Evolutionary conservation across 768 basidiomycete genomes (phyloP).

Genomic region (Mycena albidolilacea): DNA sequence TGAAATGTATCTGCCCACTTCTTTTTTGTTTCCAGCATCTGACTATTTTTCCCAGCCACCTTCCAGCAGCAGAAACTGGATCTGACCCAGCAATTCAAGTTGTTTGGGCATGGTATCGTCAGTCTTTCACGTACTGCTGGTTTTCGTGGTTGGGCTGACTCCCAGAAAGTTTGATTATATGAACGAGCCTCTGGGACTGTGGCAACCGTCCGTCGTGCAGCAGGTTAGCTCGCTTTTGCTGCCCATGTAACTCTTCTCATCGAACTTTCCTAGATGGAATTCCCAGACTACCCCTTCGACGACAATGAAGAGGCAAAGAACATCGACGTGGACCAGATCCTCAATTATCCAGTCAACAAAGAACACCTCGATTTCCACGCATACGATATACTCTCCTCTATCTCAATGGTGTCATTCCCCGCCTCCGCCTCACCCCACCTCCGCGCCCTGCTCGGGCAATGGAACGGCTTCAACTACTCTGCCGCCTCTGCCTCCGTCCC

Average conservation of each 20-base stretch:
- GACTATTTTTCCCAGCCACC: slow-evolving; percentile 33
- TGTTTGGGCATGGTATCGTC: slow-evolving; percentile 46
- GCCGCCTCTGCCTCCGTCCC: not conserved
- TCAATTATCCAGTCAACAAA: slow-evolving; percentile 41
- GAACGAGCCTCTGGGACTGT: slow-evolving; percentile 29
- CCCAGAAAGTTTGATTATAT: slow-evolving; percentile 24
- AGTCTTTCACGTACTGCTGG: slow-evolving; percentile 1
- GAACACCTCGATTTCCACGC: slow-evolving; percentile 37
- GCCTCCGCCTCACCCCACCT: slow-evolving; percentile 4
- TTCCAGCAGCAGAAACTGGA: slow-evolving; percentile 47
- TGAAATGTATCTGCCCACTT: slow-evolving; percentile 41
- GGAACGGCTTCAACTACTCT: slow-evolving; percentile 42
- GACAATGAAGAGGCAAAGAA: slow-evolving; percentile 38
- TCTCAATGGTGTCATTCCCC: not conserved
- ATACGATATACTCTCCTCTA: slow-evolving; percentile 9
- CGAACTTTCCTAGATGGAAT: slow-evolving; percentile 14
- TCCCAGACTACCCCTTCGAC: slow-evolving; percentile 39
- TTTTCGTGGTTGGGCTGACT: not conserved
- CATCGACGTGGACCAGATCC: slow-evolving; percentile 32
- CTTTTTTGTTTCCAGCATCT: not conserved
- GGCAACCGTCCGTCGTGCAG: slow-evolving; percentile 19
- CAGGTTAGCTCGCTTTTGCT: not conserved
- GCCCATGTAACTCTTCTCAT: not conserved
- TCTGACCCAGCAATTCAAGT: slow-evolving; percentile 41
- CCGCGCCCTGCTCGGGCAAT: slow-evolving; percentile 38